Evolutionary conservation across 108 stramenopile species (phyloP), one percentile per base, ranked within the genome.

Genomic region (Nitzschia palea): DNA sequence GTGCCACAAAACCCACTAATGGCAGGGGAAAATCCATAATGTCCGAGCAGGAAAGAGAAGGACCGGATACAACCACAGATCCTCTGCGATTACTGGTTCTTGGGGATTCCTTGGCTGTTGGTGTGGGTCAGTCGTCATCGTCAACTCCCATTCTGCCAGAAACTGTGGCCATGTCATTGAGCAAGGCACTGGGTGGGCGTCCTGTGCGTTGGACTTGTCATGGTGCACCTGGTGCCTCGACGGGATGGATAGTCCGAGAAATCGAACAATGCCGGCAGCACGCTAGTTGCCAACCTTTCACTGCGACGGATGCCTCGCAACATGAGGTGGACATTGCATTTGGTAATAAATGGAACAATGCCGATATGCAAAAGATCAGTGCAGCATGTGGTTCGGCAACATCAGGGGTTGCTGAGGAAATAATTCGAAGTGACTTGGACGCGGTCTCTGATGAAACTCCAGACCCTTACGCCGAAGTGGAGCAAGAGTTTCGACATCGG

Each of bases 41-140:
- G 9, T 55, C 54, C 3, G 30, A 55, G 17, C 4, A 31, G 12
- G 54, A 45, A 15, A 18, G 28, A 4, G 26, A 44, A 27, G 44
- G 43, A 44, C 34, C 34, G 6, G 36, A 60, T 5, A 12, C 20
- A 3, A n/a, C 12, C 58, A 23, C 35, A 14, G 36, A 10, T 22
- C 86, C 86, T n/a, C 68, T 86, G 12, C 70, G 80, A n/a, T 40
- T 86, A 10, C 62, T 86, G 18, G 77, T 83, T 18, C 72, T 86
- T 57, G 86, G 86, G 61, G 86, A 86, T 45, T 86, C 86, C 1
- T 59, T 86, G 35, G 86, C 86, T 15, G 67, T 55, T 36, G 86
- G 86, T 31, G 80, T 83, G 15, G 86, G 86, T 4, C 66, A 70
- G 20, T 51, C 65, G 3, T 31, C 33, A 36, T 71, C 70, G 2